Conservation (phyloP, 306 rosid genomes). For the Ormosia emarginata region DNA sequence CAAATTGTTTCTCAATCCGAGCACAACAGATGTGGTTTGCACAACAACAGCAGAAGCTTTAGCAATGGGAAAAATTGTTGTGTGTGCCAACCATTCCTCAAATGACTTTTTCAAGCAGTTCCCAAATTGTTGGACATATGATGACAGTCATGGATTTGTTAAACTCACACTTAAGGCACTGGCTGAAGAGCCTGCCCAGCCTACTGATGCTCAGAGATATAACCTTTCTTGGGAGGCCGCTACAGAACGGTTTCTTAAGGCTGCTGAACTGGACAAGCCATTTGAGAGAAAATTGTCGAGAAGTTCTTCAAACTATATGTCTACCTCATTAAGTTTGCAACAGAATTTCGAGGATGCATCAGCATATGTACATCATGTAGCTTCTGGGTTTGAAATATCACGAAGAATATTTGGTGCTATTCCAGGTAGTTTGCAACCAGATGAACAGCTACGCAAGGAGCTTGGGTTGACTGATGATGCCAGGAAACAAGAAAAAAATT, state of each 20-base stretch:
- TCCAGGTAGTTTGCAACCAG: constrained; percentile 80
- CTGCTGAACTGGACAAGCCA: constrained; percentile 49
- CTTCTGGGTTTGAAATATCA: constrained; percentile 75
- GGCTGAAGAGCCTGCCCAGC: constrained; percentile 60
- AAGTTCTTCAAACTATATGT: constrained; percentile 44
- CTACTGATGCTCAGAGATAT: constrained; percentile 56
- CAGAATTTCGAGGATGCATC: constrained; percentile 58
- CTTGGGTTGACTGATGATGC: constrained; percentile 54
- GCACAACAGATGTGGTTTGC: constrained; percentile 96
- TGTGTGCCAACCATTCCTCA: constrained; percentile 86
- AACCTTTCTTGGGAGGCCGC: constrained; percentile 92
- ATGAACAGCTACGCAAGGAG: constrained; percentile 71
- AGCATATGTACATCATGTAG: constrained; percentile 61
- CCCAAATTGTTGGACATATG: constrained; percentile 71
- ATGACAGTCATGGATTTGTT: constrained; percentile 51
- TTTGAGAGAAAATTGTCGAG: constrained; percentile 19
- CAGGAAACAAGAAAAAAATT: constrained; percentile 25
- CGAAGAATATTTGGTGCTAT: constrained; percentile 83
- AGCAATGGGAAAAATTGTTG: constrained; percentile 88
- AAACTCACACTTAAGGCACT: constrained; percentile 55
- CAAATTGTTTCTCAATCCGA: constrained; percentile 90
- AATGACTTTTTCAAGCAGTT: constrained; percentile 97
- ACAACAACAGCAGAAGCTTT: constrained; percentile 98
- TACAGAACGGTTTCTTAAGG: constrained; percentile 70
- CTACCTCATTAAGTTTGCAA: constrained; percentile 43